Base-by-base conservation (phyloP, 345 rosid species). In the Sisymbrium irio region DNA sequence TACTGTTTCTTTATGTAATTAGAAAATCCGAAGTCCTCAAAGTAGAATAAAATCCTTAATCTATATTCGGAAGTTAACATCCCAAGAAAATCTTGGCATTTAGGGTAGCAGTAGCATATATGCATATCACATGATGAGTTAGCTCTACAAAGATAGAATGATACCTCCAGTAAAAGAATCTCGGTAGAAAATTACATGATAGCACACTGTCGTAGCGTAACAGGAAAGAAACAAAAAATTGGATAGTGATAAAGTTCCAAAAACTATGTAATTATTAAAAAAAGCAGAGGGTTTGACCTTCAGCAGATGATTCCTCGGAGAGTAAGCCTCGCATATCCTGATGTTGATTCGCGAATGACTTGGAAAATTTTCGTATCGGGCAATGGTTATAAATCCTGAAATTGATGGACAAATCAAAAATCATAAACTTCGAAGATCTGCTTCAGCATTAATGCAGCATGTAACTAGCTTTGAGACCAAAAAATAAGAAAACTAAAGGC, bases 381-480 rank as follows among this genome's bases (percentile, higher is more conserved):
- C n/a, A n/a, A n/a, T n/a, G n/a, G n/a, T n/a, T n/a, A n/a, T n/a
- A n/a, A n/a, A n/a, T n/a, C n/a, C n/a, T n/a, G 47, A 60, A 20
- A 74, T n/a, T n/a, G 33, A 72, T 65, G 46, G 69, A 39, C 9
- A 46, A 50, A 75, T 45, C 44, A 47, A 39, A 54, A 80, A 46
- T 77, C 81, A 59, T 86, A 80, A 79, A 65, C 22, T 51, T 81
- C 78, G 66, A 75, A 84, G 68, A n/a, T 68, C 68, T 68, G 86
- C 72, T 71, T 77, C 84, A 54, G 83, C 77, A 47, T 82, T 80
- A 68, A 83, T 86, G 88, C 90, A 89, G 67, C 89, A 87, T n/a
- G n/a, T n/a, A n/a, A n/a, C n/a, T n/a, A 93, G 90, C 82, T 91
- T 91, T 32, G 98, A 88, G 46, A 91, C 97, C 88, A 93, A 79